Evolutionary conservation across 2,329 filamentous ascomycete genomes (phyloP).

Genomic region (Clarireedia paspali): DNA sequence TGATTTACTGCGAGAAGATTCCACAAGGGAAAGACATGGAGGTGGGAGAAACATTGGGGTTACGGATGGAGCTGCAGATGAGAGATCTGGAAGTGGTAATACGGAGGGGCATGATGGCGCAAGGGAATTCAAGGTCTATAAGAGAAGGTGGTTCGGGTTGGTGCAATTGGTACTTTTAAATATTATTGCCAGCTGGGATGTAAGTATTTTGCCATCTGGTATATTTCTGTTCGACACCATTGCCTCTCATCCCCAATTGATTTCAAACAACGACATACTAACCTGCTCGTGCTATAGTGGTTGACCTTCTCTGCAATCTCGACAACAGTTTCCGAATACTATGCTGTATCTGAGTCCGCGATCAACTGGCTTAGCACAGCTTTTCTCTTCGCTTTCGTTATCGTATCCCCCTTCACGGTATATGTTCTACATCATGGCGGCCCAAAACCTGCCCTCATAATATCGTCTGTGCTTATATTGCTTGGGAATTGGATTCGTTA

Average conservation of each 20-base stretch:
- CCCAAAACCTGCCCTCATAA: slow-evolving; percentile 69
- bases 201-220: slow-evolving; percentile 41
- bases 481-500: slow-evolving; percentile 89
- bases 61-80: not conserved
- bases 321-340: slow-evolving; percentile 65
- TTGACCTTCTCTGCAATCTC: slow-evolving; percentile 85
- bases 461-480: slow-evolving; percentile 64
- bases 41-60: not conserved
- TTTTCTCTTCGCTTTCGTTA: slow-evolving; percentile 79
- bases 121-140: slow-evolving; percentile 55
- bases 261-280: not conserved
- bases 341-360: slow-evolving; percentile 61
- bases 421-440: slow-evolving; percentile 69
- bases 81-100: not conserved
- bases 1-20: slow-evolving; percentile 20
- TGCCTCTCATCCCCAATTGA: not conserved
- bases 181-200: slow-evolving; percentile 91
- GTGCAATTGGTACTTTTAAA: slow-evolving; percentile 80
- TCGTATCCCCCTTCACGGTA: slow-evolving; percentile 64
- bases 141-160: slow-evolving; percentile 82
- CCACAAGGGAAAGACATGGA: not conserved
- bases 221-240: not conserved
- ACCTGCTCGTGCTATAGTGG: slow-evolving; percentile 52
- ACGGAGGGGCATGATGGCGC: not conserved
- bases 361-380: slow-evolving; percentile 92